These are phyloP conservation scores for Piromyces sp. DNA, from an alignment of 192 early-diverging fungal species.

Conservation along the genomic window DNA sequence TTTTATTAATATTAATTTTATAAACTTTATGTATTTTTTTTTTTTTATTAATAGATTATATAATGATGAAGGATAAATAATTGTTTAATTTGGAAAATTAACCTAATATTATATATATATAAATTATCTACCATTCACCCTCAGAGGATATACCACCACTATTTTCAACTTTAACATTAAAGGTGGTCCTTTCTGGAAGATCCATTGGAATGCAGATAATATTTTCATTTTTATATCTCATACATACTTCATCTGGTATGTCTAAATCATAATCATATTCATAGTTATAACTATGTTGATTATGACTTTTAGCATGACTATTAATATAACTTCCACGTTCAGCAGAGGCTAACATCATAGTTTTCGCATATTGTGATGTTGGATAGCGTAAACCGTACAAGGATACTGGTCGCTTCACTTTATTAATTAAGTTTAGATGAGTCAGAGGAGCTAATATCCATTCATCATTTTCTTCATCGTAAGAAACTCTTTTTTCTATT, in stretches of 20 bases:
- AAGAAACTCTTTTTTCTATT: slow-evolving; percentile 24
- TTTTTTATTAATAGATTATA: no score
- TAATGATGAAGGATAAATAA: no score
- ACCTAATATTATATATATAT: background rate
- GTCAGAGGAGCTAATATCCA: slow-evolving; percentile 23
- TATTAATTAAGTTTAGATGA: slow-evolving; percentile 14
- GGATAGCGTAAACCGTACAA: slow-evolving; percentile 15
- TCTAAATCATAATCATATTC: slow-evolving; percentile 26
- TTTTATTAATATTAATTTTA: no score
- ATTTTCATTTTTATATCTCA: background rate
- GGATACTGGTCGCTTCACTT: slow-evolving; percentile 18
- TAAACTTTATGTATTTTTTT: no score
- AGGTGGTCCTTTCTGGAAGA: slow-evolving; percentile 20
- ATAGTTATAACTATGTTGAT: slow-evolving; percentile 18
- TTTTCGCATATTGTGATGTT: slow-evolving; percentile 26
- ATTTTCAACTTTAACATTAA: slow-evolving; percentile 1
- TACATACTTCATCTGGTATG: slow-evolving; percentile 8
- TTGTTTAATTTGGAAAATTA: no score
- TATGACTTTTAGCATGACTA: slow-evolving; percentile 11
- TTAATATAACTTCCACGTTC: background rate
- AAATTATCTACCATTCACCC: background rate
- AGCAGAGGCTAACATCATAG: slow-evolving; percentile 6
- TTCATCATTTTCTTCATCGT: slow-evolving; percentile 32
- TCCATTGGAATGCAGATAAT: slow-evolving; percentile 14
- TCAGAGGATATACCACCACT: background rate